Evolutionary conservation across 345 rosid species (phyloP).

Genomic region (Linum lewisii): DNA sequence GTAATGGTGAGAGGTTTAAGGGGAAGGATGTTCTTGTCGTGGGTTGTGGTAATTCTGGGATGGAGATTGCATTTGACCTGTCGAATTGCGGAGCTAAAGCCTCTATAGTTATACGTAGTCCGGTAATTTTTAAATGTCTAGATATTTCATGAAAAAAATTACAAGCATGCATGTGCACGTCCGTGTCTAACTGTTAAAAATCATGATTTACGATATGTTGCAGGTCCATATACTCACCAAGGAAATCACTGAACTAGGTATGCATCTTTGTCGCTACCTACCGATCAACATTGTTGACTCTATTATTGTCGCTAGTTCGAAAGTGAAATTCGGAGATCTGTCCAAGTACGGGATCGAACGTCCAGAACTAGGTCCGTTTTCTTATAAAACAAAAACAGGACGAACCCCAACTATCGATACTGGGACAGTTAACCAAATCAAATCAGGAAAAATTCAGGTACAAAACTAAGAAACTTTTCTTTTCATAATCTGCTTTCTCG

Average conservation of each 20-base stretch:
- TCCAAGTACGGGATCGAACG: slow-evolving; percentile 31
- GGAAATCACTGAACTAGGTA: slow-evolving; percentile 17
- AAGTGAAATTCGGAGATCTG: slow-evolving; percentile 2
- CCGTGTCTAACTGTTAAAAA: too few relatives aligned
- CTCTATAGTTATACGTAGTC: background rate
- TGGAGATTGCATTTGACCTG: background rate
- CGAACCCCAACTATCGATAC: slow-evolving; percentile 46
- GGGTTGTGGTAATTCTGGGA: background rate
- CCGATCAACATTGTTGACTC: slow-evolving; percentile 17
- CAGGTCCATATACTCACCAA: slow-evolving; percentile 12
- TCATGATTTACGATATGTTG: too few relatives aligned
- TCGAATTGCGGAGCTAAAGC: background rate
- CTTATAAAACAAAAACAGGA: slow-evolving; percentile 25
- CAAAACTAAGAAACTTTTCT: too few relatives aligned
- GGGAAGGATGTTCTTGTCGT: background rate
- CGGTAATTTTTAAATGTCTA: too few relatives aligned
- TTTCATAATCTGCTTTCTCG: background rate
- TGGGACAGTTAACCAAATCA: slow-evolving; percentile 29
- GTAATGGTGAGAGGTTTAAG: background rate
- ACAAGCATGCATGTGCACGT: too few relatives aligned
- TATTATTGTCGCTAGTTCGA: slow-evolving; percentile 4
- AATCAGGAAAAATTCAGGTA: slow-evolving; percentile 30
- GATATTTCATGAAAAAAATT: too few relatives aligned
- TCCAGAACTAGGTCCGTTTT: slow-evolving; percentile 37
- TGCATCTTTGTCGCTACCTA: slow-evolving; percentile 18